Conservation (phyloP, 2,329 filamentous ascomycete genomes). For the Hortaea sp. region DNA sequence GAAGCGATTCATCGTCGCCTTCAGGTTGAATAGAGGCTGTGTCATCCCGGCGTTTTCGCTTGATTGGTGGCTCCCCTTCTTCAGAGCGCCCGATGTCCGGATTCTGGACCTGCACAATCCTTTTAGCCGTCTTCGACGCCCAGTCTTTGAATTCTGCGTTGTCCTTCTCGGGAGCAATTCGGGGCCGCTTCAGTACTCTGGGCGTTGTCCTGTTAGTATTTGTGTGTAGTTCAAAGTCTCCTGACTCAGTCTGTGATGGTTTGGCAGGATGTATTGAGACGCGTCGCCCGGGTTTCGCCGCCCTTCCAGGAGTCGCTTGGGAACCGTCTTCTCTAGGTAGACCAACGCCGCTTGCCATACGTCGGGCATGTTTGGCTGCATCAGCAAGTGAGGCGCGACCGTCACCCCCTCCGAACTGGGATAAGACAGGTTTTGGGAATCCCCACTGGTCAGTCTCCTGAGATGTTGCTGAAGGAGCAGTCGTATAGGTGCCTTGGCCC, state of each 20-base stretch:
- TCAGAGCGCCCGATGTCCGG: not conserved
- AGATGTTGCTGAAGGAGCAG: constrained; percentile 10
- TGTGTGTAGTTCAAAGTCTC: not conserved
- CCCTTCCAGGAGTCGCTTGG: not conserved
- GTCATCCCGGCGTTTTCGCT: not conserved
- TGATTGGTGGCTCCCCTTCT: not conserved
- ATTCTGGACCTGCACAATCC: constrained; percentile 5
- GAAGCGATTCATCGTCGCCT: not conserved
- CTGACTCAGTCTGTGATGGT: not conserved
- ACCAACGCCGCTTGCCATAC: not conserved
- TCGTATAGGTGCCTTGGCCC: not conserved
- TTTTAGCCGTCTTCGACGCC: constrained; percentile 6
- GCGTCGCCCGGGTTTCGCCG: too few relatives aligned
- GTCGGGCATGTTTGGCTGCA: not conserved
- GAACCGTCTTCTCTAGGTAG: not conserved
- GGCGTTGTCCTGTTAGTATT: not conserved
- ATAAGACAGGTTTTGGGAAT: constrained; percentile 29
- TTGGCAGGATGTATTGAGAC: too few relatives aligned
- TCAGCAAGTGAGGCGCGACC: constrained; percentile 36
- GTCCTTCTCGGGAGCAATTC: constrained; percentile 8
- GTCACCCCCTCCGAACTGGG: constrained; percentile 28
- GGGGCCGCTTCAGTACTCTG: constrained; percentile 13
- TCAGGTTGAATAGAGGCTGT: not conserved
- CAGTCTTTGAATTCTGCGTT: constrained; percentile 11
- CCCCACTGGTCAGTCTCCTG: constrained; percentile 37